A percentile compares a stretch with the other conserved stretches of the same genome.
Evolutionary conservation across 1,139 yeast genomes (phyloP).

Genomic region (Taiozyma sp.): DNA sequence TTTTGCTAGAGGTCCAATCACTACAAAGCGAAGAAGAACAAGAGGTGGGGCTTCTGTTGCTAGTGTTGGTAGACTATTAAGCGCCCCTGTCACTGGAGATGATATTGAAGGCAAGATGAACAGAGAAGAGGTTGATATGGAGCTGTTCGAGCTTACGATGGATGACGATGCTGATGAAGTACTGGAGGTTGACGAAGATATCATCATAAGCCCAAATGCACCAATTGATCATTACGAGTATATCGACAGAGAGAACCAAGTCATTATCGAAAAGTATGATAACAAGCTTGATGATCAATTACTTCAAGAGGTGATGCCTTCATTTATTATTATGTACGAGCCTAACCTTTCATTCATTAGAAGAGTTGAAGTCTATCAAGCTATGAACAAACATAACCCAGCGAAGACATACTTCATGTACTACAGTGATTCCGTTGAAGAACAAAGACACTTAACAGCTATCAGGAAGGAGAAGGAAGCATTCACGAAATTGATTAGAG

Average conservation of each 20-base stretch:
- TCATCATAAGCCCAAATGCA: not conserved
- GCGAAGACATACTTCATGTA: constrained; percentile 78
- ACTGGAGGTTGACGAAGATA: constrained; percentile 17
- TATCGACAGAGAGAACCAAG: constrained; percentile 38
- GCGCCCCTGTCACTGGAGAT: constrained; percentile 34
- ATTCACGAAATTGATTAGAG: constrained; percentile 77
- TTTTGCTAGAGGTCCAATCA: constrained; percentile 30
- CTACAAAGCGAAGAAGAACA: constrained; percentile 62
- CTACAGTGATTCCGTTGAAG: constrained; percentile 88
- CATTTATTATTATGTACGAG: constrained; percentile 80
- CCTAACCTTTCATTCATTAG: constrained; percentile 81
- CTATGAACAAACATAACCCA: constrained; percentile 47
- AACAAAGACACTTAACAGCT: constrained; percentile 66
- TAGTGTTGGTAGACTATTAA: constrained; percentile 31
- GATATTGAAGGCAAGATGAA: constrained; percentile 30
- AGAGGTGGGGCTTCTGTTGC: constrained; percentile 77
- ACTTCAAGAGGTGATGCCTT: constrained; percentile 68
- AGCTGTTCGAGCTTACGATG: constrained; percentile 20
- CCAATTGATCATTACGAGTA: constrained; percentile 22
- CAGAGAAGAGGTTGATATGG: constrained; percentile 24
- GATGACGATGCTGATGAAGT: constrained; percentile 21
- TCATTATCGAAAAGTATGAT: constrained; percentile 60
- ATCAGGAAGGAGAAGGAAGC: constrained; percentile 88
- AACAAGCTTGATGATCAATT: constrained; percentile 48
- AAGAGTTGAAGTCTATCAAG: constrained; percentile 75